These are phyloP conservation scores for Amaranthus tricolor DNA, from an alignment of 179 eudicot genomes.

Conservation along the genomic window DNA sequence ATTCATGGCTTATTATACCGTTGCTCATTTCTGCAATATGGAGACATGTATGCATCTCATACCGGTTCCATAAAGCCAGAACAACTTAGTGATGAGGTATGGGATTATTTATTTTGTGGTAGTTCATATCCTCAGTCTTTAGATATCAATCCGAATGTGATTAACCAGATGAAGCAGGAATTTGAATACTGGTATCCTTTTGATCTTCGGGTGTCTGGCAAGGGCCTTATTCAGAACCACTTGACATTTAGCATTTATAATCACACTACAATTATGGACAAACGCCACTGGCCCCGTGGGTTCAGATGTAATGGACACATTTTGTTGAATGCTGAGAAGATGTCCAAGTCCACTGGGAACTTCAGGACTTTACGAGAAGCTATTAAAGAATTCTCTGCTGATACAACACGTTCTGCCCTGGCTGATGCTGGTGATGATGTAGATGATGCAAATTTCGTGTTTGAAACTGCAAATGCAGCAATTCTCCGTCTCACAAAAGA, in stretches of 20 bases:
- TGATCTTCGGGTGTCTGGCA: slow-evolving; percentile 88
- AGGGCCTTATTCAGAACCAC: slow-evolving; percentile 91
- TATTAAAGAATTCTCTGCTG: slow-evolving; percentile 73
- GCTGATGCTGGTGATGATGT: slow-evolving; percentile 98
- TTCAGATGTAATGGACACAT: slow-evolving; percentile 92
- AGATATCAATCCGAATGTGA: slow-evolving; percentile 41
- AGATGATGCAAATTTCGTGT: slow-evolving; percentile 90
- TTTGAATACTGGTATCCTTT: slow-evolving; percentile 92
- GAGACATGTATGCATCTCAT: slow-evolving; percentile 66
- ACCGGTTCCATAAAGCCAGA: slow-evolving; percentile 57
- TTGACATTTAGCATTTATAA: slow-evolving; percentile 77
- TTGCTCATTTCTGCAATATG: slow-evolving; percentile 67
- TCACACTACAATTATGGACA: slow-evolving; percentile 70
- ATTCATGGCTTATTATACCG: slow-evolving; percentile 91
- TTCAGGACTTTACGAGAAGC: slow-evolving; percentile 72
- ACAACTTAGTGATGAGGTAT: slow-evolving; percentile 75
- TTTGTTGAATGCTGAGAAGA: slow-evolving; percentile 78
- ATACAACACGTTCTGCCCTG: slow-evolving; percentile 75
- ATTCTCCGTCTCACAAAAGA: slow-evolving; percentile 81
- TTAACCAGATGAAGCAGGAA: slow-evolving; percentile 68
- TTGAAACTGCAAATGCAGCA: slow-evolving; percentile 90
- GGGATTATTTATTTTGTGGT: slow-evolving; percentile 69
- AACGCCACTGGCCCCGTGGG: slow-evolving; percentile 77
- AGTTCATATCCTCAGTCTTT: slow-evolving; percentile 63
- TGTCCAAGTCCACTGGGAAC: slow-evolving; percentile 92